Base-by-base conservation (phyloP, 2,329 filamentous ascomycete species). In the Ceratocystis harringtonii region DNA sequence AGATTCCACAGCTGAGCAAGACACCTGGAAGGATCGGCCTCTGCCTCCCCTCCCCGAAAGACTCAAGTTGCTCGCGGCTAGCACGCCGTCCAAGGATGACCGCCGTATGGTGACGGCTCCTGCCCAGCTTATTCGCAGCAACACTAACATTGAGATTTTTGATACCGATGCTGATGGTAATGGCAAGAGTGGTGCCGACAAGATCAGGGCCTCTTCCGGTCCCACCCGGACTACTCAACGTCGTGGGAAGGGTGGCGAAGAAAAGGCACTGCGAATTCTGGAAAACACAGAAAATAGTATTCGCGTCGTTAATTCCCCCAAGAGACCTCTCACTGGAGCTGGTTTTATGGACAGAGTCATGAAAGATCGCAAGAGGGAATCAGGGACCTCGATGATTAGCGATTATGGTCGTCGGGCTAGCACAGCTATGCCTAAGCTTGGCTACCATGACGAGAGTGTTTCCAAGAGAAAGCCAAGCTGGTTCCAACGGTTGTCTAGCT, bases 271-370 rank as follows among this genome's bases (percentile, higher is more conserved):
- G 5, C 76, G 79, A 30, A 80, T 78, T 69, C 71, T 82, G 6
- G 75, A 76, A 61, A 75, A 73, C 41, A 76, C 76, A 2, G 77
- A 80, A 66, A 77, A 80, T 62, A 83, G 80, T 0, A 84, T 84
- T 69, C 79, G 81, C 5, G 72, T 84, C 4, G 81, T 84, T n/a
- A 73, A 78, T 66, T 81, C 81, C 2, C 78, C 79, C 2, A 75
- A 75, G 52, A 64, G 63, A 8, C 66, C 66, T 30, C 48, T 65
- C 8, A 67, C 66, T 15, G 66, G 63, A 2, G n/a, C 60, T 8
- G 63, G 66, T 4, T 65, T 67, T 28, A 65, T 65, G 63, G 66
- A 65, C 25, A 63, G 66, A 3, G 43, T 66, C n/a, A 58, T 66
- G 28, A 65, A 63, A 25, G 65, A 66, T n/a, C 65, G 65, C 41